Evolutionary conservation across 2,329 filamentous ascomycete genomes (phyloP), one percentile per base, ranked within the genome.

Genomic region (Juglanconis oblonga): DNA sequence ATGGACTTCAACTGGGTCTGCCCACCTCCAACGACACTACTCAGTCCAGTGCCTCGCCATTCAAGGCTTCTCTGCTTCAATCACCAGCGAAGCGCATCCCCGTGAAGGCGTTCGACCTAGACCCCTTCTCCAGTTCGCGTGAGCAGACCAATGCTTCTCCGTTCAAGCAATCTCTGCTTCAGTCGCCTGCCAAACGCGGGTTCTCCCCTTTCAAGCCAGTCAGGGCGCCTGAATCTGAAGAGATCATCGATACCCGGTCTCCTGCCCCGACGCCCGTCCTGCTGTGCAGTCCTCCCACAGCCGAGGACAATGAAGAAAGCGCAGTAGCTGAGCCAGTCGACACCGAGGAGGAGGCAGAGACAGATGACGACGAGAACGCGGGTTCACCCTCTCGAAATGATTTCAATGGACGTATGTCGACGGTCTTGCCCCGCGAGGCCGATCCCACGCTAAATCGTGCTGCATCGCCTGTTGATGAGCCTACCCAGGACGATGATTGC

Each of bases 11-110:
- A 11, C 31, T 62, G 38, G 56, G 62, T 5, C 44, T 59, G 29
- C 38, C 62, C 33, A 38, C 59, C n/a, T 44, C 36, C 11, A 40
- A 58, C 17, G 56, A 62, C 72, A 59, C 62, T 69, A 33, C 59
- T 70, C 36, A 70, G 52, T 57, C 69, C 48, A 59, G 67, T 54
- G 59, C 71, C 57, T 71, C 73, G n/a, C 70, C 75, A 5, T 72
- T 74, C 65, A 80, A 77, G 64, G 64, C 66, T 2, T 72, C 73
- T 1, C 68, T 81, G 4, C 68, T 83, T 3, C 76, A 77, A 55
- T 83, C 82, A 2, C 79, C 81, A 1, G 81, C 81, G 14, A 84
- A 82, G 69, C 73, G 44, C 44, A 79, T 78, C 3, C 76, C 77
- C 5, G 71, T 77, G 59, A 78, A 80, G 67, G 67, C 72, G 13